Evolutionary conservation across 1,284 basidiomycete species (phyloP), one percentile per base, ranked within the genome.

Genomic region (Fomitopsis schrenkii): DNA sequence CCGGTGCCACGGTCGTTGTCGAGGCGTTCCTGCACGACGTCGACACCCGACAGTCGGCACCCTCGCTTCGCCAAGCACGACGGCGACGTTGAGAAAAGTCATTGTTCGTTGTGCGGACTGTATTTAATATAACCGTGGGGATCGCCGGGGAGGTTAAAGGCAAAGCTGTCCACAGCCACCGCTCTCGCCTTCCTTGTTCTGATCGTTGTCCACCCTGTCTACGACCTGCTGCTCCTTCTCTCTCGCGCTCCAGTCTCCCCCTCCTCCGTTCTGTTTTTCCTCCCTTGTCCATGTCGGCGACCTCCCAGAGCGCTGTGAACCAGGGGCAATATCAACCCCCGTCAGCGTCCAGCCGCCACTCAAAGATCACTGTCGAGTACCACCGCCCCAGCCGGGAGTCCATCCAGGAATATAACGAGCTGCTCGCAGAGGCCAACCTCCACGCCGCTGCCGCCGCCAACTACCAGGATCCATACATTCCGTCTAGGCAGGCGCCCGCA

Each of bases 301-400:
- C 73, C 59, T 71, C 75, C 55, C 75, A 74, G 63, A 73, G 73
- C 64, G 71, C 74, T 66, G 68, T 77, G 66, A 76, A 80, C 69
- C 74, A 72, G 65, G 72, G 76, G 60, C 54, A 73, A 57, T 65
- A 60, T 63, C 70, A 67, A 60, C 68, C 67, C 58, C 67, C 67
- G 57, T 70, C 65, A 46, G 69, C 73, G 53, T 67, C 66, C 56
- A 68, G 75, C 65, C 82, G 84, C 69, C 84, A 86, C 71, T 87
- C 86, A 38, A 87, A 84, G 79, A 84, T 87, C 63, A 88, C 88
- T 14, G 79, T 90, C 69, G 88, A 90, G 70, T 89, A 89, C 73
- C 86, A 89, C 75, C 79, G 85, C 33, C 89, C 89, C 2, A 86
- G 85, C 1, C 71, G 82, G 36, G 72, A 77, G 66, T 76, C 75